Evolutionary conservation across 75 land plant species (phyloP), one percentile per base, ranked within the genome.

Genomic region (Adiantum capillusveneris): DNA sequence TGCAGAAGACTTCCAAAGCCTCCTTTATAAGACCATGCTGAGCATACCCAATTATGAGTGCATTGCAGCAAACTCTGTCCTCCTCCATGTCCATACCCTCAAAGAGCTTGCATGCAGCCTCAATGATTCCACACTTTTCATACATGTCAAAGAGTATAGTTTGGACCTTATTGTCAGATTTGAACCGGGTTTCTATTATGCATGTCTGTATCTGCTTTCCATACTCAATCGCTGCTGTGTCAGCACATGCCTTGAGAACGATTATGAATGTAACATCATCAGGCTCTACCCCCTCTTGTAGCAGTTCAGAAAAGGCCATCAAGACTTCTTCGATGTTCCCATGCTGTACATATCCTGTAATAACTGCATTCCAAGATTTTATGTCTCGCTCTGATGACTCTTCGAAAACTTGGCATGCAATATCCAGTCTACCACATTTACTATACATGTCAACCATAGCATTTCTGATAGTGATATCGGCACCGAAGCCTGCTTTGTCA

Each of bases 51-150:
- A 73, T 56, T 56, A 79, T 73, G 3, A 73, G 29, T 27, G 81
- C 65, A 29, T 69, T 73, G 73, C 76, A 73, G 26, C 65, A 58
- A 44, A 79, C 36, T 51, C 53, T 65, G 57, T 73, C 76, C 37
- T 42, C 42, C 65, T 60, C 27, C 58, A 49, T 1, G 11, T 17
- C 65, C 70, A 41, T 13, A 1, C 2, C 65, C 60, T 12, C 31
- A 76, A 76, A 11, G 60, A 2, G 1, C n/a, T 2, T 13, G 37
- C 46, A 58, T 18, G 69, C 79, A 45, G 11, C 29, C 45, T 31
- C 61, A 0, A 70, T 29, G 6, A 26, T 6, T 26, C 50, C 65
- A 41, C 42, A 66, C 21, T 41, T 42, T 0, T 49, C 20, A 57
- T 65, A 69, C 78, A 75, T 69, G n/a, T 26, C 29, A 29, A 76